Conservation (phyloP, 441 rosid genomes). For the Mallotus repandus region DNA sequence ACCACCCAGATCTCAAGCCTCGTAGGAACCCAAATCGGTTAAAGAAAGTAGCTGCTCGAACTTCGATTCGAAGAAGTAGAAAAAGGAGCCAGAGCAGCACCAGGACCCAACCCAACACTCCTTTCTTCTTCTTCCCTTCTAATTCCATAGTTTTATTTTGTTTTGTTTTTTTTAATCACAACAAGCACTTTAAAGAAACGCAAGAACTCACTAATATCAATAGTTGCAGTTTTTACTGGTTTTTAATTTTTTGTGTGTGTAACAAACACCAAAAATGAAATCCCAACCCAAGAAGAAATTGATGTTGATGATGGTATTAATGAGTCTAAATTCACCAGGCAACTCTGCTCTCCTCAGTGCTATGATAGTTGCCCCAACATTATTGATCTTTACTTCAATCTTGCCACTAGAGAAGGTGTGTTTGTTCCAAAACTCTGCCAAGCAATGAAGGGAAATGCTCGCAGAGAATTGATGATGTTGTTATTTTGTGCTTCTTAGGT, state of each 20-base stretch:
- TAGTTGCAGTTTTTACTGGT: no score
- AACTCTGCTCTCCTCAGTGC: conserved; percentile 72
- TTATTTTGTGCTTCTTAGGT: conserved; percentile 34
- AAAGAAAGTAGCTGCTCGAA: conserved; percentile 39
- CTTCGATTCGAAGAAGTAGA: conserved; percentile 31
- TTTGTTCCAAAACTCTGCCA: not conserved
- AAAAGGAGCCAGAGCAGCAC: conserved; percentile 27
- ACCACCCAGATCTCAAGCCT: conserved; percentile 38
- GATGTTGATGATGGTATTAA: no score
- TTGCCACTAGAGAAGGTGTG: conserved; percentile 84
- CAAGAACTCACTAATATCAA: no score
- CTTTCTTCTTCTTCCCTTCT: no score
- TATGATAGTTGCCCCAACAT: conserved; percentile 68
- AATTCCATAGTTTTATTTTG: no score
- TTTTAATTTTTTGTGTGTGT: no score
- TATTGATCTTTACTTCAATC: conserved; percentile 79
- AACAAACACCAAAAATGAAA: no score
- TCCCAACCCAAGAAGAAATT: no score
- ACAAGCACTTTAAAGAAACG: no score
- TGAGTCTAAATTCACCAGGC: conserved; percentile 50
- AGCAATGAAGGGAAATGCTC: no score
- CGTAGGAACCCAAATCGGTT: conserved; percentile 31
- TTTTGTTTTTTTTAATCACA: no score
- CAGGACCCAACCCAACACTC: conserved; percentile 85
- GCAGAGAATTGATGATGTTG: no score